phyloP scores from a whole-genome alignment of 257 asterid genomes.

The Datura wrightii region DNA sequence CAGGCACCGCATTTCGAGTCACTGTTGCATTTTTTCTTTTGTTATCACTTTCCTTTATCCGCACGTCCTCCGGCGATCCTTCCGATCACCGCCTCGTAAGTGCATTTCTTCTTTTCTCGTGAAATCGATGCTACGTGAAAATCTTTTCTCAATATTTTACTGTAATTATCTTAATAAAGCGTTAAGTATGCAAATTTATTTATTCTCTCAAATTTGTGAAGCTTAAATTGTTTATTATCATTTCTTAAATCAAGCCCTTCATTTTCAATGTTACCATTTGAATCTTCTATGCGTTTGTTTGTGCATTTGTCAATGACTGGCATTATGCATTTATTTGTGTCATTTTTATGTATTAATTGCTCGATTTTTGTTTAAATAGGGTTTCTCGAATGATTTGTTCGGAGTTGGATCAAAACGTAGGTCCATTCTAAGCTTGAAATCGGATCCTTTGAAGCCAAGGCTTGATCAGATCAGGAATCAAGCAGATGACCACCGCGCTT shows the following conservation, averaged over 20 bases:
- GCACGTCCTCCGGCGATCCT: slow-evolving; percentile 35
- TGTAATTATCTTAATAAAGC: too few relatives aligned
- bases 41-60: slow-evolving; percentile 40
- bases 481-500: slow-evolving; percentile 51
- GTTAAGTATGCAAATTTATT: neutral
- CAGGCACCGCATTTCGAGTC: neutral
- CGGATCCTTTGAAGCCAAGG: slow-evolving; percentile 57
- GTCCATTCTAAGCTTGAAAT: slow-evolving; percentile 48
- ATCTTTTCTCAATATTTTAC: neutral
- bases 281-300: neutral
- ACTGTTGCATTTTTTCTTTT: slow-evolving; percentile 37
- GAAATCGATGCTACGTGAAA: neutral
- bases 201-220: neutral
- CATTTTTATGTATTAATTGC: neutral
- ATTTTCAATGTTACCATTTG: neutral
- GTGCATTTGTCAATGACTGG: neutral
- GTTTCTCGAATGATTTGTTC: slow-evolving; percentile 23
- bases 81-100: slow-evolving; percentile 46
- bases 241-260: neutral
- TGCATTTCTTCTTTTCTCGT: neutral
- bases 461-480: slow-evolving; percentile 55
- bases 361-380: slow-evolving; percentile 31
- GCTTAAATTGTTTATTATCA: neutral
- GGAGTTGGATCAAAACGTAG: slow-evolving; percentile 38
- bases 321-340: neutral